Evolutionary conservation across 2,329 filamentous ascomycete species (phyloP).

Genomic region (Metarhizium anisopliae): DNA sequence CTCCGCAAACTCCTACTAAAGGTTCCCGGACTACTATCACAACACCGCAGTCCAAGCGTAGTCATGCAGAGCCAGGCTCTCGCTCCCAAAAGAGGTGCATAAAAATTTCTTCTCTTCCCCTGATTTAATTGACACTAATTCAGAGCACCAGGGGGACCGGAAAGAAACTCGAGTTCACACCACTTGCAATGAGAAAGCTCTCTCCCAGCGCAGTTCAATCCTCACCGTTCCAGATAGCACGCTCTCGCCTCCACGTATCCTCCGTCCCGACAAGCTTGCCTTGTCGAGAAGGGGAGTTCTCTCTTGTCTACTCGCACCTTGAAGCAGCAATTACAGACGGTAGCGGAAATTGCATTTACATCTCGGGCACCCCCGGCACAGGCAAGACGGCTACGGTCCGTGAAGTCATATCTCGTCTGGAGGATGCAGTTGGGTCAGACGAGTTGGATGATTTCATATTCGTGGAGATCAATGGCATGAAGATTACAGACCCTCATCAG

Average conservation of each 20-base stretch:
- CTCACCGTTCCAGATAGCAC: slow-evolving; percentile 86
- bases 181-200: slow-evolving; percentile 78
- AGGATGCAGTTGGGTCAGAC: slow-evolving; percentile 78
- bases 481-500: slow-evolving; percentile 95
- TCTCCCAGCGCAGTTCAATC: slow-evolving; percentile 65
- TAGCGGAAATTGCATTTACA: slow-evolving; percentile 94
- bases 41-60: slow-evolving; percentile 22
- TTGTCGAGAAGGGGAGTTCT: slow-evolving; percentile 87
- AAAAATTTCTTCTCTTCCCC: background rate
- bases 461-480: slow-evolving; percentile 99
- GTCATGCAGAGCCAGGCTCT: slow-evolving; percentile 22
- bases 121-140: slow-evolving; percentile 32
- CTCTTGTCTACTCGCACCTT: slow-evolving; percentile 84
- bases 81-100: slow-evolving; percentile 21
- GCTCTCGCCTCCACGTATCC: slow-evolving; percentile 84
- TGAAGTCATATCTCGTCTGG: slow-evolving; percentile 83
- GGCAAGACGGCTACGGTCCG: slow-evolving; percentile 96
- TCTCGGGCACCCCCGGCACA: slow-evolving; percentile 95
- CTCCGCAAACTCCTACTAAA: slow-evolving; percentile 30
- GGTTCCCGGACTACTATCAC: slow-evolving; percentile 17
- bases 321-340: slow-evolving; percentile 91
- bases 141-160: slow-evolving; percentile 28
- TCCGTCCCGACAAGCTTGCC: slow-evolving; percentile 84
- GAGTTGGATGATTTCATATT: slow-evolving; percentile 98
- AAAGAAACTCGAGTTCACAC: slow-evolving; percentile 89